Base-by-base conservation (phyloP, 2,329 filamentous ascomycete species). In the Venturia oleaginea region DNA sequence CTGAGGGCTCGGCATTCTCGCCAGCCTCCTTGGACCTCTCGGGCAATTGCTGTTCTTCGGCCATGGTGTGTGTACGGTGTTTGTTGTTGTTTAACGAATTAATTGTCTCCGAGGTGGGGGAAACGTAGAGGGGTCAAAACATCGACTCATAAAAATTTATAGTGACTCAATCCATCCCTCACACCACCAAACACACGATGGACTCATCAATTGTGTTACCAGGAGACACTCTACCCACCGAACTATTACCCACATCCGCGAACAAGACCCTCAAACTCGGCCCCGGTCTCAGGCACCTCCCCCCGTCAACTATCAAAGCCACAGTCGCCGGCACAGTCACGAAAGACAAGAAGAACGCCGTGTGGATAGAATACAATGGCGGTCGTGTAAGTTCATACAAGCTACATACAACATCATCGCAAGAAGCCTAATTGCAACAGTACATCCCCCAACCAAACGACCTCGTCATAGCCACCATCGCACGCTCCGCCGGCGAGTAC, bases 401-500 rank as follows among this genome's bases (percentile, higher is more conserved):
- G 17, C 42, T 32, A 19, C 13, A n/a, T 17, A 22, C 15, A n/a
- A 71, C 13, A 69, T 7, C 2, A 77, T 32, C 71, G 74, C 43
- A 69, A 74, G 32, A 51, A 54, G 59, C 4, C 73, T 63, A 69
- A 75, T 8, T 72, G 75, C 65, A 72, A 62, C 72, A 94, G 85
- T 99, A 97, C 73, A 81, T 86, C 42, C 91, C 94, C 15, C 83
- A 86, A 22, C 79, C 83, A n/a, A 88, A 88, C 72, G 94, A 99
- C 75, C 85, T 96, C 59, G 87, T 97, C 68, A 90, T 99, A 72
- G 92, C 91, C 66, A 92, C 90, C 68, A 82, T 97, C 69, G 85
- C 90, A 71, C 89, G 88, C 74, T 87, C 86, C 64, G 83, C 86
- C 61, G 80, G 82, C 65, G 94, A 97, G 70, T 83, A 84, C 73